Base-by-base conservation (phyloP, 73 alveolate genomes). In the Diophrys appendiculata region DNA sequence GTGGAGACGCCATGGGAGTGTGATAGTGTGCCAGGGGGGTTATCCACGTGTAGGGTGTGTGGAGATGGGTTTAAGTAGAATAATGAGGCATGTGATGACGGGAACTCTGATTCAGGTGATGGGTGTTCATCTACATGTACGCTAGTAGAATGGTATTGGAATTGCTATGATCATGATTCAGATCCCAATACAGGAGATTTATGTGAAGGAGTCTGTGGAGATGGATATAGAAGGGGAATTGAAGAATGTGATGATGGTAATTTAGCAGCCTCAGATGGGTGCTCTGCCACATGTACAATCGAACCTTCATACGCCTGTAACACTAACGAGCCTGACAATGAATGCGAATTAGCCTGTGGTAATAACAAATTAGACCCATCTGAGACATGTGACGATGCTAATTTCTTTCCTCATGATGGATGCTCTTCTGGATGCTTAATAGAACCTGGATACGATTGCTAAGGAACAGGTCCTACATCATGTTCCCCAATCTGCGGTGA, bases 161-260 rank as follows among this genome's bases (percentile, higher is more conserved):
- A n/a, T n/a, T n/a, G n/a, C n/a, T n/a, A n/a, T n/a, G n/a, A n/a
- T n/a, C n/a, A n/a, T n/a, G n/a, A n/a, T n/a, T n/a, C n/a, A n/a
- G n/a, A n/a, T n/a, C n/a, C n/a, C n/a, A n/a, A n/a, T n/a, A n/a
- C n/a, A n/a, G n/a, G n/a, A n/a, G n/a, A n/a, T n/a, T n/a, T n/a
- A n/a, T n/a, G n/a, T 43, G 60, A 18, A 43, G 18, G n/a, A 11
- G 60, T 5, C 18, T 18, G n/a, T 43, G 60, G 60, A 11, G 60
- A 5, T 43, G n/a, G n/a, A 43, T 11, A 11, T 43, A 43, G n/a
- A 5, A 43, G n/a, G 5, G 60, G 60, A 3, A 11, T 24, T 23
- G 77, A 76, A 27, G 23, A 56, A 29, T 76, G 85, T 65, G 85
- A 56, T 76, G 85, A 76, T 76, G 85, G 85, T 24, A 76, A 55